Evolutionary conservation across 2,329 filamentous ascomycete species (phyloP), one percentile per base, ranked within the genome.

Genomic region (Fusarium torulosum): DNA sequence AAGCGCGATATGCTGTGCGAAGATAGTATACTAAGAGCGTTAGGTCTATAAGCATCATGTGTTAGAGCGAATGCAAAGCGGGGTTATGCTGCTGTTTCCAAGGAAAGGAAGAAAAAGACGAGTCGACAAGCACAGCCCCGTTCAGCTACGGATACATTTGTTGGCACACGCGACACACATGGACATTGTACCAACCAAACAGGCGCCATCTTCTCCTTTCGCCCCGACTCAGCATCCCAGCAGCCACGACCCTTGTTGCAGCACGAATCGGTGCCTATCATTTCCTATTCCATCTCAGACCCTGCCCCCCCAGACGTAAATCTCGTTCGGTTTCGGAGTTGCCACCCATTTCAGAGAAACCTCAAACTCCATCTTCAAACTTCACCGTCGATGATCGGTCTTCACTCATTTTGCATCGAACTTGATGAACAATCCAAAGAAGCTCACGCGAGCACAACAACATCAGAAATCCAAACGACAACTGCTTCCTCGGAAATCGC

Each of bases 391-490:
- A 37, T 9, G 17, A 37, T 17, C 7, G n/a, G 4, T 27, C 6
- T 53, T 35, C 29, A 31, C 23, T 43, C 49, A 6, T 27, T 47
- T 54, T 38, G 23, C 6, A 13, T 14, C 19, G 15, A 19, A 27
- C 38, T 59, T 38, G 38, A 63, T 63, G 59, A 37, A 11, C 51
- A 13, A 56, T 9, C 25, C 38, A 63, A 51, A 63, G 6, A 51
- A 58, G 0, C 44, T 35, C 2, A 51, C 59, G 1, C 60, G 60
- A 41, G 60, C 60, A 45, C 41, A 58, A 15, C 17, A 51, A n/a
- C 60, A 63, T 11, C 51, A 63, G 21, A 50, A 58, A 42, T 31
- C 8, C 10, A 63, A 64, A n/a, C 33, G 61, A n/a, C 46, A 44
- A n/a, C n/a, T 64, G 20, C 45, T 64, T 2, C 59, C 61, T 10